phyloP scores from a whole-genome alignment of 257 asterid genomes.

The Solanum gracilifrons region DNA sequence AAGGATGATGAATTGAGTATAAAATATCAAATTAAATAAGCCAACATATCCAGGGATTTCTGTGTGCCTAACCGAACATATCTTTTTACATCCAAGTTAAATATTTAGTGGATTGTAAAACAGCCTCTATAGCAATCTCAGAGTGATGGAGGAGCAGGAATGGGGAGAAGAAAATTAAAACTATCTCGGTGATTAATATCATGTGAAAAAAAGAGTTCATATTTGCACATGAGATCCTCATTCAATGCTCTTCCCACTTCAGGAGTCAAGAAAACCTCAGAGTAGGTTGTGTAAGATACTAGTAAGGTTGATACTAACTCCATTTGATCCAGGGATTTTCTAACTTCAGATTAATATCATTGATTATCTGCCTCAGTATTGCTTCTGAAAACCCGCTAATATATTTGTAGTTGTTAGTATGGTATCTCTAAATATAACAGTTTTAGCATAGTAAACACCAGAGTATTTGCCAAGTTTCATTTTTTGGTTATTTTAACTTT shows the following conservation, averaged over 20 bases:
- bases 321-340: background rate
- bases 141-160: background rate
- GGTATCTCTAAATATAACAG: background rate
- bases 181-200: background rate
- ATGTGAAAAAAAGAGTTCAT: background rate
- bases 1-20: background rate
- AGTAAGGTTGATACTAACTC: background rate
- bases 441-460: background rate
- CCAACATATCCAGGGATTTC: background rate
- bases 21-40: background rate
- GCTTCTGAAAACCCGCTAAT: background rate
- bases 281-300: background rate
- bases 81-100: background rate
- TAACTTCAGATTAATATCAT: background rate
- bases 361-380: background rate
- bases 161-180: background rate
- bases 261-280: background rate
- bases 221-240: background rate
- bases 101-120: background rate
- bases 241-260: background rate
- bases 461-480: background rate
- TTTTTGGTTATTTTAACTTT: background rate
- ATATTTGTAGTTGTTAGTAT: background rate
- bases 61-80: background rate
- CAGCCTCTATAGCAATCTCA: background rate